A percentile compares a stretch with the other conserved stretches of the same genome.
Conservation (phyloP, 371 early-diverging fungal genomes). For the Apophysomyces variabilis region DNA sequence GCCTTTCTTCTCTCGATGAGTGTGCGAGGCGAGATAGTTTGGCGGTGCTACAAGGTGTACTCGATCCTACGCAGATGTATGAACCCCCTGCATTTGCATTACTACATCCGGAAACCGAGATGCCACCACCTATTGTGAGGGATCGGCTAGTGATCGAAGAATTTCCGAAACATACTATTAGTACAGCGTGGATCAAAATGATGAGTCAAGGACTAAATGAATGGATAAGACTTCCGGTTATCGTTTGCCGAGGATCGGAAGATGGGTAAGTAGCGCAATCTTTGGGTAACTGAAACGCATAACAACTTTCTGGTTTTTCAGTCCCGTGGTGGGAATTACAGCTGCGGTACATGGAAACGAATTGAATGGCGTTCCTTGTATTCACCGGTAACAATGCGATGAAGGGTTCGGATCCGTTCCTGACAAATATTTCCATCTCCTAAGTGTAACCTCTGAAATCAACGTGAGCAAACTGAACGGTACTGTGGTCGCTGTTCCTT, state of each 20-base stretch:
- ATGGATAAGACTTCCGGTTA: slow-evolving; percentile 71
- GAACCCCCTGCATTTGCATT: slow-evolving; percentile 57
- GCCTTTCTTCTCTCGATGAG: slow-evolving; percentile 12
- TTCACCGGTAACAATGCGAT: slow-evolving; percentile 66
- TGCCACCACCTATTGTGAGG: slow-evolving; percentile 67
- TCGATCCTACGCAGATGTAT: slow-evolving; percentile 61
- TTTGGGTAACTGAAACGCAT: not conserved
- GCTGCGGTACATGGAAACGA: slow-evolving; percentile 92
- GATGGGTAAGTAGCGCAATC: slow-evolving; percentile 40
- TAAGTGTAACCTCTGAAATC: slow-evolving; percentile 74
- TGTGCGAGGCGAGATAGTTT: slow-evolving; percentile 32
- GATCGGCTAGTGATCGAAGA: slow-evolving; percentile 70
- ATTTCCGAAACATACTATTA: slow-evolving; percentile 64
- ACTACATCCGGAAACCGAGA: slow-evolving; percentile 59
- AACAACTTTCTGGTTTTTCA: not conserved
- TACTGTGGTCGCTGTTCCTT: slow-evolving; percentile 88
- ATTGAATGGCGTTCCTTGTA: slow-evolving; percentile 90
- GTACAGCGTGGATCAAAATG: slow-evolving; percentile 78
- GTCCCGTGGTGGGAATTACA: slow-evolving; percentile 54
- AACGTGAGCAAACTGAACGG: slow-evolving; percentile 75
- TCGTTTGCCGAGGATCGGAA: slow-evolving; percentile 68
- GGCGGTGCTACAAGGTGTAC: slow-evolving; percentile 30
- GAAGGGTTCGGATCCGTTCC: not conserved
- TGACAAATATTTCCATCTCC: not conserved
- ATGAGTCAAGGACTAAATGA: slow-evolving; percentile 71